These are phyloP conservation scores for Tricladium varicosporioides DNA, from an alignment of 2,329 filamentous ascomycete species.

Conservation along the genomic window DNA sequence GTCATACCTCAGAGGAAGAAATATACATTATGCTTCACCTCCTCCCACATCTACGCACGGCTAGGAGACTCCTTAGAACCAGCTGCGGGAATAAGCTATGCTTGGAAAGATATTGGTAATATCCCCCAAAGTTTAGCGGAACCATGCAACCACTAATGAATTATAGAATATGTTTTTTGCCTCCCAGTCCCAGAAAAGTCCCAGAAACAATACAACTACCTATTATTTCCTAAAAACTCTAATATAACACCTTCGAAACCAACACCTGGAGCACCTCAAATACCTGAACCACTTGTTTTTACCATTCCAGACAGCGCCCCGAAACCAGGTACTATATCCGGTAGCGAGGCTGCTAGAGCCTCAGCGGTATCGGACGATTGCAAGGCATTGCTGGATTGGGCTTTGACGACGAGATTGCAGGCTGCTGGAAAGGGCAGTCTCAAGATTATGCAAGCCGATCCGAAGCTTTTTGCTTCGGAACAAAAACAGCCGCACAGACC, in stretches of 20 bases:
- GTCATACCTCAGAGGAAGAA: slow-evolving; percentile 68
- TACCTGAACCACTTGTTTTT: slow-evolving; percentile 60
- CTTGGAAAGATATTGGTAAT: slow-evolving; percentile 61
- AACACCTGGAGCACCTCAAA: slow-evolving; percentile 35
- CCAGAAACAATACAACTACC: slow-evolving; percentile 64
- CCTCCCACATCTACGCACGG: slow-evolving; percentile 56
- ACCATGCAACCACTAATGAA: neutral
- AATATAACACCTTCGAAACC: slow-evolving; percentile 51
- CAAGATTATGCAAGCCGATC: slow-evolving; percentile 51
- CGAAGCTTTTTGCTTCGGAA: slow-evolving; percentile 55
- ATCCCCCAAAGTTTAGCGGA: neutral
- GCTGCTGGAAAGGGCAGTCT: slow-evolving; percentile 44
- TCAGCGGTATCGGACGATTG: slow-evolving; percentile 57
- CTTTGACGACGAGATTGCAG: slow-evolving; percentile 51
- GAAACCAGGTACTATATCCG: slow-evolving; percentile 56
- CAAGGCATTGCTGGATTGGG: slow-evolving; percentile 60
- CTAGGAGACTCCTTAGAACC: slow-evolving; percentile 50
- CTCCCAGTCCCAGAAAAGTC: slow-evolving; percentile 64
- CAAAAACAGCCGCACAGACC: slow-evolving; percentile 56
- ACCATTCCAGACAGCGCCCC: slow-evolving; percentile 59
- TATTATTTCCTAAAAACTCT: slow-evolving; percentile 55
- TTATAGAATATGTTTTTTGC: slow-evolving; percentile 59
- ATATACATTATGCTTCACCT: slow-evolving; percentile 62
- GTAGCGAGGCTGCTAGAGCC: slow-evolving; percentile 48
- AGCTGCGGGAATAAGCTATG: slow-evolving; percentile 53